Base-by-base conservation (phyloP, 768 basidiomycete genomes). In the Podaxis mareebaensis region DNA sequence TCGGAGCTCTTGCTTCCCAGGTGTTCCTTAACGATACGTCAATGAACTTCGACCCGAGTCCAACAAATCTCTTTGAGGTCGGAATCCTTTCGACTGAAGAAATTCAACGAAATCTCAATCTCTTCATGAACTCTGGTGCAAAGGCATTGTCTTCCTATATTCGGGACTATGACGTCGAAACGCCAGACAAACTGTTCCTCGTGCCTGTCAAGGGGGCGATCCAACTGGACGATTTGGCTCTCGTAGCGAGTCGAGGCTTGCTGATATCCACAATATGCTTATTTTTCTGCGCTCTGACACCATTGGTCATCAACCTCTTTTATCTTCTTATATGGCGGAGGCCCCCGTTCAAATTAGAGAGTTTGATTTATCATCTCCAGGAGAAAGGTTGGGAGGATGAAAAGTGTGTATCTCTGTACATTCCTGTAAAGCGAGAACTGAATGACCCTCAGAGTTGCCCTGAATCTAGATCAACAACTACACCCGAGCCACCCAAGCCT, bases 81-180 rank as follows among this genome's bases (percentile, higher is more conserved):
- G 12, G 42, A 44, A 44, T 60, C 7, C 59, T 53, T n/a, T 24
- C 49, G 4, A 20, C 30, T 20, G 17, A 52, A 12, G 49, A 60
- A 3, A 60, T 60, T 5, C 49, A 53, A 39, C 30, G 15, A 13
- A 60, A 52, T 26, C 49, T 60, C 20, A 40, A 60, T n/a, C 20
- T 24, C 1, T 52, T 52, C 28, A 60, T 60, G 36, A 38, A 17
- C 3, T 52, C 59, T 7, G 22, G 49, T 39, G n/a, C 30, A 2
- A 60, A 60, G 24, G 48, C 36, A 1, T 39, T 52, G 11, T 52
- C 59, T 26, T 60, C 49, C 3, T 51, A 60, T 17, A 7, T 60
- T 49, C 28, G 26, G 20, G 38, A 51, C 26, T 24, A 46, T 8
- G 28, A 59, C 17, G 10, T 15, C 11, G 39, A 4, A 36, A 20